Conservation (phyloP, 768 basidiomycete genomes). For the Plicaturopsis crispa region DNA sequence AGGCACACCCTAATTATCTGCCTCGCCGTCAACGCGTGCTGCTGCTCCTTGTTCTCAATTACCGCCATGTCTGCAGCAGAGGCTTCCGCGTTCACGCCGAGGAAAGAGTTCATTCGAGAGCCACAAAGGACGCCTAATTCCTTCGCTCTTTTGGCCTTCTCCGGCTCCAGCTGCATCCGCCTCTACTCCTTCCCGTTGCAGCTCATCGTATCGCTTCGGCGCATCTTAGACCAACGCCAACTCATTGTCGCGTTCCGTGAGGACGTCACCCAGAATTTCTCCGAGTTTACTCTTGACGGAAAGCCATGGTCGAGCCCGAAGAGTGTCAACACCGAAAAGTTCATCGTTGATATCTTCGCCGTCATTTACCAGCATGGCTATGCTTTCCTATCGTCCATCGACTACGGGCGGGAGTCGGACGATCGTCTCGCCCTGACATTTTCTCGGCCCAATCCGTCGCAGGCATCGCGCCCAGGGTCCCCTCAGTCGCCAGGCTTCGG, state of each 20-base stretch:
- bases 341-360: constrained; percentile 59
- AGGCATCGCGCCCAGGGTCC: constrained; percentile 21
- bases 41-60: too few species aligned
- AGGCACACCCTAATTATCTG: too few species aligned
- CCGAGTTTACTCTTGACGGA: constrained; percentile 58
- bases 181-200: constrained; percentile 61
- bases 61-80: too few species aligned
- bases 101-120: constrained; percentile 68
- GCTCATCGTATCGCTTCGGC: constrained; percentile 46
- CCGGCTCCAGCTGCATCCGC: constrained; percentile 54
- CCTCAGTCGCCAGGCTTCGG: constrained; percentile 30
- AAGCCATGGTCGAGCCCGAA: constrained; percentile 73
- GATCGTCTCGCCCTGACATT: constrained; percentile 69
- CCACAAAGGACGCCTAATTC: constrained; percentile 41
- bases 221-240: constrained; percentile 41
- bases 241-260: constrained; percentile 42
- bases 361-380: constrained; percentile 59
- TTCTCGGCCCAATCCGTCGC: constrained; percentile 36
- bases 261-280: constrained; percentile 48
- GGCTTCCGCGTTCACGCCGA: constrained; percentile 53
- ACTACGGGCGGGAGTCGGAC: constrained; percentile 72
- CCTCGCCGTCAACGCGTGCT: too few species aligned
- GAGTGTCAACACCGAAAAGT: constrained; percentile 55
- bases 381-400: constrained; percentile 57
- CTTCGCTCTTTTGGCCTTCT: constrained; percentile 66